phyloP scores from a whole-genome alignment of 2,329 filamentous ascomycete species.

The Penicillium sumatraense region DNA sequence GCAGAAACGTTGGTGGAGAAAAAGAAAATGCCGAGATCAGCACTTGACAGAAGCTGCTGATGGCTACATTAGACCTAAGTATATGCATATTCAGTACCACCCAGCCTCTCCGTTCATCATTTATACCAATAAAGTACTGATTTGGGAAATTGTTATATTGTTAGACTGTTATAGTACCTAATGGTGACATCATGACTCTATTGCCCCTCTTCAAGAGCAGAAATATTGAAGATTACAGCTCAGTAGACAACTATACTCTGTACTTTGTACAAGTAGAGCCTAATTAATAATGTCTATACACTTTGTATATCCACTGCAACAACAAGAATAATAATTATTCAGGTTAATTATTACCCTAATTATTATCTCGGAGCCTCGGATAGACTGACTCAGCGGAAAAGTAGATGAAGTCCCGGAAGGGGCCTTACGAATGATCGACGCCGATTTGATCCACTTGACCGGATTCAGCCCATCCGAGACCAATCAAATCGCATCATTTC shows the following conservation, averaged over 20 bases:
- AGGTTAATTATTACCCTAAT: too few relatives aligned
- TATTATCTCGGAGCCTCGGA: constrained; percentile 2
- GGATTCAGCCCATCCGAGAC: constrained; percentile 1
- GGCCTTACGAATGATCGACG: constrained; percentile 1
- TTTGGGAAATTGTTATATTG: too few relatives aligned
- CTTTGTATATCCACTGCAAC: too few relatives aligned
- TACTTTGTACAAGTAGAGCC: neutral
- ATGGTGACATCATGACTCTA: neutral
- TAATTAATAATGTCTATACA: too few relatives aligned
- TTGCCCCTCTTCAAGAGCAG: neutral
- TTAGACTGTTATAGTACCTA: neutral
- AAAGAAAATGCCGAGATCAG: too few relatives aligned
- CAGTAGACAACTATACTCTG: neutral
- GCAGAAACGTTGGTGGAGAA: neutral
- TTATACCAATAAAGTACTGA: too few relatives aligned
- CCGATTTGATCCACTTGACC: neutral
- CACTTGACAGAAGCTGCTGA: too few relatives aligned
- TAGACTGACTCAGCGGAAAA: neutral
- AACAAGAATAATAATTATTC: too few relatives aligned
- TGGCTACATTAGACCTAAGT: neutral
- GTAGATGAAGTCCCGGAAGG: neutral
- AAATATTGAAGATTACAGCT: neutral
- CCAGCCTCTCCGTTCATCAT: neutral
- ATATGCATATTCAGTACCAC: too few relatives aligned
- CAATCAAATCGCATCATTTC: neutral